Conservation (phyloP, 208 protist species). For the Zelonia costaricensis region DNA sequence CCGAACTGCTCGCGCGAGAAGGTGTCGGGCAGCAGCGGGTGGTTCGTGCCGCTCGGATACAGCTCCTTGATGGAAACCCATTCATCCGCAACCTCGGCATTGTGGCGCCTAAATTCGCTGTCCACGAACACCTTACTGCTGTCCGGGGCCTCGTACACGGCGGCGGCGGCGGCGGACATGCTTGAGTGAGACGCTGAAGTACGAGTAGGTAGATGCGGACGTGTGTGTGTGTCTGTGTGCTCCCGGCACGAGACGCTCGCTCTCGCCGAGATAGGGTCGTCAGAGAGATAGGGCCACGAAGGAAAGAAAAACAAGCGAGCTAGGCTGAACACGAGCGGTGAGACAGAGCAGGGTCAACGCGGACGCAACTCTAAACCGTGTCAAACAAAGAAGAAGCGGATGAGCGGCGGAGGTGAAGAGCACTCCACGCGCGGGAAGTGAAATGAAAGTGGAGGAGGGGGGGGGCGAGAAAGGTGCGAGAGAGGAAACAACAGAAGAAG, state of each 20-base stretch:
- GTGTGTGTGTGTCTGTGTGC: background rate
- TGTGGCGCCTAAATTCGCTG: constrained; percentile 58
- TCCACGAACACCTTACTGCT: constrained; percentile 60
- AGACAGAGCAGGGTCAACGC: too few relatives aligned
- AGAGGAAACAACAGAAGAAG: background rate
- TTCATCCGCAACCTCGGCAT: constrained; percentile 47
- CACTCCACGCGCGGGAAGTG: too few relatives aligned
- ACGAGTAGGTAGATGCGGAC: constrained; percentile 5
- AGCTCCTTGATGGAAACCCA: constrained; percentile 69
- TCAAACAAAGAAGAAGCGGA: too few relatives aligned
- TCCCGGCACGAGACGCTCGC: background rate
- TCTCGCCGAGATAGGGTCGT: too few relatives aligned
- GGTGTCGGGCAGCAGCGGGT: constrained; percentile 62
- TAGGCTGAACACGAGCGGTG: too few relatives aligned
- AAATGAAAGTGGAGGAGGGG: background rate
- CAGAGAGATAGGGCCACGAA: too few relatives aligned
- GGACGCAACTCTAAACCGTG: too few relatives aligned
- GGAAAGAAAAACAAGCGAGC: too few relatives aligned
- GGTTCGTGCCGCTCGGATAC: constrained; percentile 49
- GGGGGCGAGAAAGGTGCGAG: background rate
- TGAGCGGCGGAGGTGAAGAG: too few relatives aligned
- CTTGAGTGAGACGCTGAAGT: too few relatives aligned
- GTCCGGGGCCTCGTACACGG: constrained; percentile 45
- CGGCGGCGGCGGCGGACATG: background rate
- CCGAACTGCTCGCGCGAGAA: constrained; percentile 74